Evolutionary conservation across 2,329 filamentous ascomycete species (phyloP), one percentile per base, ranked within the genome.

Genomic region (Xylariaceae sp.): DNA sequence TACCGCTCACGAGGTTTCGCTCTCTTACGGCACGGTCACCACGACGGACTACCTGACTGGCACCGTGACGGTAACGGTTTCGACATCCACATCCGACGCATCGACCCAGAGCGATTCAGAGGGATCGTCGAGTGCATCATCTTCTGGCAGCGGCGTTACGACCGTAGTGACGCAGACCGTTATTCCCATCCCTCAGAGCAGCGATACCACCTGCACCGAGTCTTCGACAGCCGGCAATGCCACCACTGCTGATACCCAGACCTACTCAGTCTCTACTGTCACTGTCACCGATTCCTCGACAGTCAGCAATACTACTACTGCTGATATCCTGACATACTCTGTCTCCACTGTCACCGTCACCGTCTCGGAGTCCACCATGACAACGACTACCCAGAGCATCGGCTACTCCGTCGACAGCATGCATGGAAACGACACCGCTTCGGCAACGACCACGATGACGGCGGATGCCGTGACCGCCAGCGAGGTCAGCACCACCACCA

Each of bases 51-150:
- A 15, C 14, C 31, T 30, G 12, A 13, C n/a, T 4, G 18, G 17
- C n/a, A 31, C 6, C 17, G 16, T 31, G 38, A 47, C 44, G 17
- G 44, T 41, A 2, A 47, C 44, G 2, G 26, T 47, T 9, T 44
- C 38, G 15, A 4, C 39, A 3, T 28, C 38, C 18, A 4, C 39
- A 3, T 28, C 35, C 14, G 24, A 34, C 18, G 9, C 12, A 13
- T 30, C 16, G 33, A 41, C 41, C n/a, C 18, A 37, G 27, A 23
- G 29, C 9, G 35, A 44, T 28, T 40, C 41, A 15, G 34, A 21
- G 21, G 7, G 17, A 12, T 9, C 12, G 21, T 7, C 21, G 11
- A 24, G 16, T 3, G 29, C 30, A 12, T 34, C 18, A 38, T 38
- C 14, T n/a, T 26, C 12, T 18, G 37, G 15, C 29, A 33, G 14